Percentiles rank a stretch among this genome's conserved stretches.
Evolutionary conservation across 768 basidiomycete genomes (phyloP).

Genomic region (Tylopilus balloui): DNA sequence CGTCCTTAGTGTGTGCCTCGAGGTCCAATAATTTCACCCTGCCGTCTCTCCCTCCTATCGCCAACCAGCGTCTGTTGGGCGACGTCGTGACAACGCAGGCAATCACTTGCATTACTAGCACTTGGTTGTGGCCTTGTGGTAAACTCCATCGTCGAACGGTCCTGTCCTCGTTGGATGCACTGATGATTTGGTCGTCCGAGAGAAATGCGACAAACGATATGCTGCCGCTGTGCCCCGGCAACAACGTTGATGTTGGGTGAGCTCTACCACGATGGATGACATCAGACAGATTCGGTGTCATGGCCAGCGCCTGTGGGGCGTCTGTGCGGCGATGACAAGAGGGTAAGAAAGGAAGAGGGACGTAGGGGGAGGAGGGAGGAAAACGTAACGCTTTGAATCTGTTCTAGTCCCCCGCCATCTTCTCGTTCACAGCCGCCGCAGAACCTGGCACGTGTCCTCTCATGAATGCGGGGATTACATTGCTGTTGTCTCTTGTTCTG

Average conservation of each 20-base stretch:
- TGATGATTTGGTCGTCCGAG: conserved; percentile 14
- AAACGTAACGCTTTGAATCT: background rate
- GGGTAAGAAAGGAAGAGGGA: background rate
- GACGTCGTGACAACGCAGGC: conserved; percentile 7
- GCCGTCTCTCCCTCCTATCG: conserved; percentile 15
- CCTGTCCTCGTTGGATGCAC: conserved; percentile 16
- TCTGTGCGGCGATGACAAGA: background rate
- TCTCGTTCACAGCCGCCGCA: conserved; percentile 1
- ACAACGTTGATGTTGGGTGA: background rate
- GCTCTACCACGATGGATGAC: background rate
- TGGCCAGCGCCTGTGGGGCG: background rate
- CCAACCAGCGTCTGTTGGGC: conserved; percentile 11
- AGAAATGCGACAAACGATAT: conserved; percentile 17
- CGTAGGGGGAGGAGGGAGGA: background rate
- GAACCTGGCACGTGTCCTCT: conserved; percentile 9
- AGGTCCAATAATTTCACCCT: conserved; percentile 10
- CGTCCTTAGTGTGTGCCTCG: background rate
- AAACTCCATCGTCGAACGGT: conserved; percentile 19
- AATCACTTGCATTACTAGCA: conserved; percentile 7
- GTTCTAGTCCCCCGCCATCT: background rate
- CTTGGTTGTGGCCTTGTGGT: background rate
- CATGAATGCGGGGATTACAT: too few relatives aligned
- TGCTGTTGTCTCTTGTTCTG: too few relatives aligned
- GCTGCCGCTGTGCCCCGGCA: conserved; percentile 13
- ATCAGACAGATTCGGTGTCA: conserved; percentile 3